Evolutionary conservation across 225 moss, liverwort and hornwort genomes (phyloP).

Genomic region (Marchantia polymorpha): DNA sequence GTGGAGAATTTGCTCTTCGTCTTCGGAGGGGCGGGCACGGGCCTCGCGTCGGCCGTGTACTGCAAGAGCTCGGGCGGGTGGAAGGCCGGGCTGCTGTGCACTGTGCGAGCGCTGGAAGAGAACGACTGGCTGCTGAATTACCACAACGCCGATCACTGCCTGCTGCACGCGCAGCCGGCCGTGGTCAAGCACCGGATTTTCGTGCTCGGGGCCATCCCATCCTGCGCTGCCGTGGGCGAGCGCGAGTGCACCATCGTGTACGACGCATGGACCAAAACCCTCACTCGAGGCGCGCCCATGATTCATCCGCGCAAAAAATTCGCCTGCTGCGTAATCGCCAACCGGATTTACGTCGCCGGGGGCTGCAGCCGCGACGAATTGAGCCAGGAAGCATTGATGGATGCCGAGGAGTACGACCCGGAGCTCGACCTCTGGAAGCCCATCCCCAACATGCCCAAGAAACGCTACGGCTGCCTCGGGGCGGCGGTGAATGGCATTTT

Average conservation of each 20-base stretch:
- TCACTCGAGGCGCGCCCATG: conserved; percentile 70
- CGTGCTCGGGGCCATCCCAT: conserved; percentile 64
- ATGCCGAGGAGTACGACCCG: conserved; percentile 70
- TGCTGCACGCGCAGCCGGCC: conserved; percentile 72
- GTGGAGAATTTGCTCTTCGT: conserved; percentile 81
- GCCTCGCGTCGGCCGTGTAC: conserved; percentile 63
- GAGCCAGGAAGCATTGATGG: conserved; percentile 58
- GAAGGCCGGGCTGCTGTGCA: conserved; percentile 68
- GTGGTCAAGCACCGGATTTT: conserved; percentile 79
- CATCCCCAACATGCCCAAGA: conserved; percentile 69
- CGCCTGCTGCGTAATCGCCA: conserved; percentile 65
- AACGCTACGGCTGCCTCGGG: conserved; percentile 72
- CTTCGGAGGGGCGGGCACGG: conserved; percentile 71
- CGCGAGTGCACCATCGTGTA: conserved; percentile 72
- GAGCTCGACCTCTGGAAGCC: conserved; percentile 72
- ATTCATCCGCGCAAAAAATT: conserved; percentile 69
- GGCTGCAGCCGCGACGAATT: conserved; percentile 64
- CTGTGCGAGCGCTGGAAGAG: conserved; percentile 59
- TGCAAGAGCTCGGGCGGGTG: conserved; percentile 60
- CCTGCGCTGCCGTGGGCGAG: conserved; percentile 28
- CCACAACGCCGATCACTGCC: conserved; percentile 66
- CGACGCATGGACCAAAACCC: conserved; percentile 75
- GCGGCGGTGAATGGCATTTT: conserved; percentile 85
- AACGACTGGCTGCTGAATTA: conserved; percentile 65
- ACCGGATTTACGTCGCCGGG: conserved; percentile 69